A percentile compares a stretch with the other conserved stretches of the same genome.
Evolutionary conservation across 1,139 yeast genomes (phyloP).

Genomic region (Wickerhamomyces sp.): DNA sequence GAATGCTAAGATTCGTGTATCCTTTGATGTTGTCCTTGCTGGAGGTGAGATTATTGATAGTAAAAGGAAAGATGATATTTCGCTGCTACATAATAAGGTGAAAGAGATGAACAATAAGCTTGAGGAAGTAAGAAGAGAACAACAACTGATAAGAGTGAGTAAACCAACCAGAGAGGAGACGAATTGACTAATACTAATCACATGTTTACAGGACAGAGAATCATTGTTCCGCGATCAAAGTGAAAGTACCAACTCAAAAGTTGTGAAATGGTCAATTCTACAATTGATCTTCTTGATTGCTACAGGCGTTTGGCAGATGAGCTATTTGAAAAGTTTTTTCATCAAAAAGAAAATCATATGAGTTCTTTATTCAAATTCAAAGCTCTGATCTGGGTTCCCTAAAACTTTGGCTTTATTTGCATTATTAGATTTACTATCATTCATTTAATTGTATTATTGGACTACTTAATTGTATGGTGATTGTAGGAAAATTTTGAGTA

Average conservation of each 20-base stretch:
- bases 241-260: slow-evolving; percentile 46
- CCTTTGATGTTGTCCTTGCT: slow-evolving; percentile 45
- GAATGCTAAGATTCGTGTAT: slow-evolving; percentile 35
- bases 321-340: slow-evolving; percentile 55
- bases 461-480: too few species aligned
- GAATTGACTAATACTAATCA: slow-evolving; percentile 20
- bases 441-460: too few species aligned
- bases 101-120: slow-evolving; percentile 41
- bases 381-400: too few species aligned
- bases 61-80: slow-evolving; percentile 38
- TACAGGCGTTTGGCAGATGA: slow-evolving; percentile 59
- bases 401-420: too few species aligned
- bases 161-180: background rate
- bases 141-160: slow-evolving; percentile 38
- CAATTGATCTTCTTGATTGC: slow-evolving; percentile 40
- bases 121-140: slow-evolving; percentile 47
- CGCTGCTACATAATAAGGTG: slow-evolving; percentile 37
- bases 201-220: slow-evolving; percentile 36
- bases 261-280: slow-evolving; percentile 50
- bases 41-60: slow-evolving; percentile 43
- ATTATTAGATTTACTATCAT: too few species aligned
- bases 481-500: too few species aligned
- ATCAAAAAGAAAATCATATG: slow-evolving; percentile 60
- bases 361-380: too few species aligned
- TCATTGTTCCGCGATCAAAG: slow-evolving; percentile 48